Percentiles rank a stretch among this genome's conserved stretches.
Conservation (phyloP, 768 basidiomycete species). For the Inosperma sp. region DNA sequence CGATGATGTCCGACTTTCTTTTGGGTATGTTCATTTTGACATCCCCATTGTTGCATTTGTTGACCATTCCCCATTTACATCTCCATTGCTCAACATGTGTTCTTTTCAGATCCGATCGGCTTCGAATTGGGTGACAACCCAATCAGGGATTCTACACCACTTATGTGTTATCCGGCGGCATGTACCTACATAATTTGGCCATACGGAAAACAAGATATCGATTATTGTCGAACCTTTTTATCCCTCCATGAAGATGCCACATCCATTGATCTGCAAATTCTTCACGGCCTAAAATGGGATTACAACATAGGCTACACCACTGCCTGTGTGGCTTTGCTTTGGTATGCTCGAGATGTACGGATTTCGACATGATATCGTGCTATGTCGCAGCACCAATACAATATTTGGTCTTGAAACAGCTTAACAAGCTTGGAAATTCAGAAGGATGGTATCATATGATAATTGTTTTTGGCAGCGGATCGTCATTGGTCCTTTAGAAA, state of each 20-base stretch:
- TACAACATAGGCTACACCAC: slow-evolving; percentile 33
- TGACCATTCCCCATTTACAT: slow-evolving; percentile 44
- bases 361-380: slow-evolving; percentile 36
- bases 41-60: slow-evolving; percentile 45
- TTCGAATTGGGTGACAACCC: slow-evolving; percentile 24
- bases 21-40: slow-evolving; percentile 36
- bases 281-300: slow-evolving; percentile 49
- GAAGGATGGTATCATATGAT: neutral
- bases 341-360: slow-evolving; percentile 37
- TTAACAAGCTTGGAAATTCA: slow-evolving; percentile 24
- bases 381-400: slow-evolving; percentile 28
- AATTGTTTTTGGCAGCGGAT: slow-evolving; percentile 3
- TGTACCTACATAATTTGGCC: slow-evolving; percentile 35
- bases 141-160: slow-evolving; percentile 30
- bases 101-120: slow-evolving; percentile 32
- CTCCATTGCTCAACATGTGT: slow-evolving; percentile 31
- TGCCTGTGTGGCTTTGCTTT: slow-evolving; percentile 38
- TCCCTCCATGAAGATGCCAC: slow-evolving; percentile 28
- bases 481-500: slow-evolving; percentile 41
- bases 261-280: slow-evolving; percentile 22
- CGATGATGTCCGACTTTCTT: slow-evolving; percentile 40
- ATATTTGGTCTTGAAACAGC: slow-evolving; percentile 50
- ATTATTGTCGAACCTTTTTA: slow-evolving; percentile 25
- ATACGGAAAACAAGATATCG: slow-evolving; percentile 21
- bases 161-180: slow-evolving; percentile 35